phyloP scores from a whole-genome alignment of 768 basidiomycete species.

The Pleurotus tuoliensis region DNA sequence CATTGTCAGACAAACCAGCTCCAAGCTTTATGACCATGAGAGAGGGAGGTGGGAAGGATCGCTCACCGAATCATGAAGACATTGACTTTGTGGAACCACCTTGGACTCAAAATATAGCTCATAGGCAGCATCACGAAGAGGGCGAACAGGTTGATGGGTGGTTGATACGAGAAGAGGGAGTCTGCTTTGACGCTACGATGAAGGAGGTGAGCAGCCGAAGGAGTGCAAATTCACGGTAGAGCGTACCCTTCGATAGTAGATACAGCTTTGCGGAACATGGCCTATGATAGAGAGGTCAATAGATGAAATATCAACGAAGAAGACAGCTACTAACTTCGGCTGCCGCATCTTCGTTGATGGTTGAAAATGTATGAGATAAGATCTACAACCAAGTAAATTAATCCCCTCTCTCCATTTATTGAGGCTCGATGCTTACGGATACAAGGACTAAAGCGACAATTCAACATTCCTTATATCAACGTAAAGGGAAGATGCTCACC shows the following conservation, averaged over 20 bases:
- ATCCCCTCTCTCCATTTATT: neutral
- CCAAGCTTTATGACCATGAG: neutral
- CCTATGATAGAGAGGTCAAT: conserved; percentile 38
- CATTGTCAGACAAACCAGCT: too few species aligned
- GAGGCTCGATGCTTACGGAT: conserved; percentile 46
- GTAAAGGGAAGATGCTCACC: conserved; percentile 34
- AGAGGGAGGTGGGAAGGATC: neutral
- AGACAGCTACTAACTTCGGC: conserved; percentile 60
- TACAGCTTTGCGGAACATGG: conserved; percentile 93
- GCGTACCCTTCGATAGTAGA: conserved; percentile 88
- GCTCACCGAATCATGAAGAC: conserved; percentile 80
- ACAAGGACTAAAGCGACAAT: conserved; percentile 56
- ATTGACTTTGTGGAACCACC: conserved; percentile 98
- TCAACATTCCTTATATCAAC: conserved; percentile 3
- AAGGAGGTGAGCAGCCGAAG: neutral
- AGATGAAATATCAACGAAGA: neutral
- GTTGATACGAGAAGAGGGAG: conserved; percentile 89
- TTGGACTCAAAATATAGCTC: conserved; percentile 80
- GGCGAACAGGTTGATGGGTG: conserved; percentile 88
- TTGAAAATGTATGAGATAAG: conserved; percentile 91
- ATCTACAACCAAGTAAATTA: conserved; percentile 48
- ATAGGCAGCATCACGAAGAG: conserved; percentile 84
- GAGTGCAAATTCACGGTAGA: neutral
- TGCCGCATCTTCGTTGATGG: conserved; percentile 87
- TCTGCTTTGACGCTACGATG: conserved; percentile 75